A percentile compares a stretch with the other conserved stretches of the same genome.
Conservation (phyloP, 495 filamentous ascomycete genomes). For the Pseudoneurospora amorphoporcata region DNA sequence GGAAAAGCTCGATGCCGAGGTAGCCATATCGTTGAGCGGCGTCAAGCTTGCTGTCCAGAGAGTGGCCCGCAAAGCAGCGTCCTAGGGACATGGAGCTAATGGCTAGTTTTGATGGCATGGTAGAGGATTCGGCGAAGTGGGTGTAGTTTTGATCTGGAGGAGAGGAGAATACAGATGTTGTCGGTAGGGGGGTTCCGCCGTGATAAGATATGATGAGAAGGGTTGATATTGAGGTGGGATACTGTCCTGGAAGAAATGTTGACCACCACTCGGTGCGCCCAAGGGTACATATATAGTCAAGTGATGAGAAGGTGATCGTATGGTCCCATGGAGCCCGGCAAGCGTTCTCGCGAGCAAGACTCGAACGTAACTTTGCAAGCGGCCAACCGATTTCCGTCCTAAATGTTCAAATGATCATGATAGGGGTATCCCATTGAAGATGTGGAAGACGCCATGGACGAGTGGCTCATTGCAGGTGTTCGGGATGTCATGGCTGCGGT, state of each 20-base stretch:
- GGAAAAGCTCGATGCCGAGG: slow-evolving; percentile 67
- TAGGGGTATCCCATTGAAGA: background rate
- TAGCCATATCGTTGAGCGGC: slow-evolving; percentile 55
- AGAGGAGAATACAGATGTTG: background rate
- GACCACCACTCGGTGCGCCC: background rate
- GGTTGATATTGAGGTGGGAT: background rate
- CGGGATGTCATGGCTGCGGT: background rate
- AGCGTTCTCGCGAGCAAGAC: background rate
- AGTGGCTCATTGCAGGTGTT: background rate
- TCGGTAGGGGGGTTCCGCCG: background rate
- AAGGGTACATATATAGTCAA: background rate
- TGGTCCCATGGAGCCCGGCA: background rate
- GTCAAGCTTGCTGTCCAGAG: slow-evolving; percentile 53
- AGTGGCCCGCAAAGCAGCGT: slow-evolving; percentile 44
- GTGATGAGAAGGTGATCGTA: background rate
- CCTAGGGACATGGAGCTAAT: slow-evolving; percentile 69
- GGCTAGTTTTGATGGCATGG: slow-evolving; percentile 33
- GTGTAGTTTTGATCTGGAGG: background rate
- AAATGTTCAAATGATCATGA: background rate
- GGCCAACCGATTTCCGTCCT: background rate
- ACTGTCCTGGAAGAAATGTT: background rate
- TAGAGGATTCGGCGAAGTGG: background rate
- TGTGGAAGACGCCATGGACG: background rate
- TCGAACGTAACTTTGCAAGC: background rate
- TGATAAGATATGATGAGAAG: background rate